Evolutionary conservation across 2,329 filamentous ascomycete genomes (phyloP).

Genomic region (Scopulariopsis brevicaulis): DNA sequence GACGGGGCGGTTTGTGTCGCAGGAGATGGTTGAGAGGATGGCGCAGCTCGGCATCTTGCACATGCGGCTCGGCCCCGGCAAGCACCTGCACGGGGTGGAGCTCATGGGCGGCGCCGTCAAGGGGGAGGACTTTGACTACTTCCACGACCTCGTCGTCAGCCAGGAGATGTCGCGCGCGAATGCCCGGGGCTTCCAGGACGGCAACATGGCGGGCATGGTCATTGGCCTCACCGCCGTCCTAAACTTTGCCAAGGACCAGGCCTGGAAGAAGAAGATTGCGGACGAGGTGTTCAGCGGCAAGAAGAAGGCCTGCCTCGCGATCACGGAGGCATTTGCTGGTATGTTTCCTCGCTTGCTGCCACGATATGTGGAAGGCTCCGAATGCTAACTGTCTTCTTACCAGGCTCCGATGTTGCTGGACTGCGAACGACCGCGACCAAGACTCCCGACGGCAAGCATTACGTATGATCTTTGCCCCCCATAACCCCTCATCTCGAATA

Average conservation of each 20-base stretch:
- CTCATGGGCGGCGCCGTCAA: conserved; percentile 60
- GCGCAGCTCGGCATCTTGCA: conserved; percentile 62
- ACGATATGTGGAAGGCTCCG: background rate
- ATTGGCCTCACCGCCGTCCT: conserved; percentile 72
- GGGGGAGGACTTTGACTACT: conserved; percentile 76
- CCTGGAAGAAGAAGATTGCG: conserved; percentile 54
- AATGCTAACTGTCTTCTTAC: background rate
- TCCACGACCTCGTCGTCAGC: conserved; percentile 67
- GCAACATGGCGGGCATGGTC: conserved; percentile 78
- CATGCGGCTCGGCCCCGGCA: conserved; percentile 75
- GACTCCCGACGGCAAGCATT: conserved; percentile 63
- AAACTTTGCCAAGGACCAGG: conserved; percentile 62
- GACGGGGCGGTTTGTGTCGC: conserved; percentile 59
- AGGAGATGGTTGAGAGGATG: conserved; percentile 69
- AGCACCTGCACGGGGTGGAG: conserved; percentile 62
- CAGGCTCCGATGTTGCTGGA: conserved; percentile 56
- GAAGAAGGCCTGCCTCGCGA: conserved; percentile 83
- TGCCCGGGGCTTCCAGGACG: conserved; percentile 74
- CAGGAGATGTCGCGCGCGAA: conserved; percentile 65
- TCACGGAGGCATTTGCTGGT: conserved; percentile 82
- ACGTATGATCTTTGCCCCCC: conserved; percentile 25
- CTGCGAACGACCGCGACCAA: conserved; percentile 69
- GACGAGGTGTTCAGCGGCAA: conserved; percentile 65
- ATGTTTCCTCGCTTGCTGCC: conserved; percentile 19
- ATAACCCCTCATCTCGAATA: background rate